These are phyloP conservation scores for Rutstroemia sp. DNA, from an alignment of 2,329 filamentous ascomycete genomes.

Conservation along the genomic window DNA sequence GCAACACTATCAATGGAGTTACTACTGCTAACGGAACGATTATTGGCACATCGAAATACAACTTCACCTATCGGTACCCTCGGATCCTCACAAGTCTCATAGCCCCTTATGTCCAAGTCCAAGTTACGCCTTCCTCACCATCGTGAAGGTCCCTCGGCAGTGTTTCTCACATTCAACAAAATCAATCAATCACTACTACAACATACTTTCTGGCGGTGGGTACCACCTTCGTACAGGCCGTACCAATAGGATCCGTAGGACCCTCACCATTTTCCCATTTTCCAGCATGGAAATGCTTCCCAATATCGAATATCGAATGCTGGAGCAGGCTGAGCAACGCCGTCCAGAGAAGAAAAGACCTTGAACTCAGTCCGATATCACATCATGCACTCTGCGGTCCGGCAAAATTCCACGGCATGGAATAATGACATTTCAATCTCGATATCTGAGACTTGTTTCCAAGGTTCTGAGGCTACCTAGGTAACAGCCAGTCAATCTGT, in stretches of 20 bases:
- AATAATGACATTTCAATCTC: slow-evolving; percentile 3
- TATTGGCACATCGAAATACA: slow-evolving; percentile 1
- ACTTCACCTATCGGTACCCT: neutral
- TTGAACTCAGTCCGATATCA: slow-evolving; percentile 10
- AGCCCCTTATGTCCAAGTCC: neutral
- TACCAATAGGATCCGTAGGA: neutral
- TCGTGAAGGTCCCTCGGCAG: neutral
- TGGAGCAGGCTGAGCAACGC: slow-evolving; percentile 9
- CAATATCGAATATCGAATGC: neutral
- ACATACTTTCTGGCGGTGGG: slow-evolving; percentile 1
- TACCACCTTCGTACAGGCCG: neutral
- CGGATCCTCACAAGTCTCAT: slow-evolving; percentile 3
- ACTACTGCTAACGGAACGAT: slow-evolving; percentile 4
- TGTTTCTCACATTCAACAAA: neutral
- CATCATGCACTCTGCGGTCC: slow-evolving; percentile 18
- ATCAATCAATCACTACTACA: neutral
- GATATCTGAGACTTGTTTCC: slow-evolving; percentile 12
- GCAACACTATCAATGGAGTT: slow-evolving; percentile 5
- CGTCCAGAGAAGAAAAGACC: neutral
- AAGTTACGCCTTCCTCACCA: slow-evolving; percentile 1
- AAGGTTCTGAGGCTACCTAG: neutral
- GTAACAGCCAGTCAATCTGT: slow-evolving; percentile 5
- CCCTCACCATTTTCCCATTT: neutral
- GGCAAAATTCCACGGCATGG: slow-evolving; percentile 19
- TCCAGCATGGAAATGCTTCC: slow-evolving; percentile 4